Evolutionary conservation across 495 filamentous ascomycete genomes (phyloP).

Genomic region (Lasiosphaeris hirsuta): DNA sequence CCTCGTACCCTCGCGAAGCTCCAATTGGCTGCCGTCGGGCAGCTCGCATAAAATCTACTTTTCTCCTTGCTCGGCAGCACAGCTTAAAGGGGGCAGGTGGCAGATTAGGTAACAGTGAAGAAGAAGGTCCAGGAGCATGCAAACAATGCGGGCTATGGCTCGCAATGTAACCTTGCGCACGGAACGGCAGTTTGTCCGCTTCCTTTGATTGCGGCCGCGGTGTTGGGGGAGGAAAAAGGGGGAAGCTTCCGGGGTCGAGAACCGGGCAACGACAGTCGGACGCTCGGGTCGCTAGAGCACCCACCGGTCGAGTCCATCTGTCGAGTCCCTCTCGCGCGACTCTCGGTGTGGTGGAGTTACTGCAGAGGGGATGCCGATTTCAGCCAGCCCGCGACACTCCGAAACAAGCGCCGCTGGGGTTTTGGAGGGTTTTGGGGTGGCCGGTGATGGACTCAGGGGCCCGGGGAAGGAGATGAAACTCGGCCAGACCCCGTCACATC

Average conservation of each 20-base stretch:
- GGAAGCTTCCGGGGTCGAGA: neutral
- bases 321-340: too few relatives aligned
- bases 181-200: slow-evolving; percentile 11
- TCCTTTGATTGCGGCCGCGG: neutral
- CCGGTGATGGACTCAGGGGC: slow-evolving; percentile 14
- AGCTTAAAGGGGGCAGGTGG: neutral
- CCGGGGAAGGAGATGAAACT: slow-evolving; percentile 27
- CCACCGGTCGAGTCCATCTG: too few relatives aligned
- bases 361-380: slow-evolving; percentile 13
- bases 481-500: slow-evolving; percentile 19
- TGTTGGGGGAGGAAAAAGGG: neutral
- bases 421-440: neutral
- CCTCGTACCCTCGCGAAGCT: too few relatives aligned
- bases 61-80: too few relatives aligned
- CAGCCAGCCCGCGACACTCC: slow-evolving; percentile 17
- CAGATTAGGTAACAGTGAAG: neutral
- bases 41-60: too few relatives aligned
- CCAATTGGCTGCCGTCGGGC: too few relatives aligned
- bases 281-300: neutral
- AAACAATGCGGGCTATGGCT: slow-evolving; percentile 2
- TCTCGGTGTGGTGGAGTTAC: neutral
- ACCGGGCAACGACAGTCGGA: slow-evolving; percentile 1
- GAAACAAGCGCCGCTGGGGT: slow-evolving; percentile 29
- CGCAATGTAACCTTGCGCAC: slow-evolving; percentile 19
- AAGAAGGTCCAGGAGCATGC: neutral